A percentile compares a stretch with the other conserved stretches of the same genome.
These are phyloP conservation scores for Picochlorum sp. DNA, from an alignment of 139 green algal genomes.

Conservation along the genomic window DNA sequence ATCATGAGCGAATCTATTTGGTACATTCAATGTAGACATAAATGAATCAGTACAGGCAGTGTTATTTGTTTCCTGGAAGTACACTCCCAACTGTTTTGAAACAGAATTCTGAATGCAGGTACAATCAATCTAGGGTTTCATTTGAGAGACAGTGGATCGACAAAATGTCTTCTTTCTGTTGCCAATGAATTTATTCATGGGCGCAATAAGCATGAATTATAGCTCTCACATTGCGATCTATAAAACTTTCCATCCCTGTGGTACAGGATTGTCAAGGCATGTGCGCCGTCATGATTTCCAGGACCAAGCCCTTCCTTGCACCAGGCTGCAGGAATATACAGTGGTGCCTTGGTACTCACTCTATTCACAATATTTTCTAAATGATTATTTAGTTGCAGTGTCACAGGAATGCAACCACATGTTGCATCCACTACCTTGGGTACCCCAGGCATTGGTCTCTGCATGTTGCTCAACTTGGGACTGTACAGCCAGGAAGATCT, in stretches of 20 bases:
- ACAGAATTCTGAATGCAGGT: no score
- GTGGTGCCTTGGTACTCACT: background rate
- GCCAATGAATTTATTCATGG: background rate
- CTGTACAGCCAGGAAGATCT: conserved; percentile 3
- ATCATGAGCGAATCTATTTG: no score
- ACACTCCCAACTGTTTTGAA: no score
- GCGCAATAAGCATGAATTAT: background rate
- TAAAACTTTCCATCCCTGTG: background rate
- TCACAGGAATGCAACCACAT: background rate
- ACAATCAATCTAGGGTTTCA: no score
- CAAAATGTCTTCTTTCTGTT: no score
- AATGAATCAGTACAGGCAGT: no score
- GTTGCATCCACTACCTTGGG: background rate
- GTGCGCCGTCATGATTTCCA: background rate
- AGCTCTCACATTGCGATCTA: background rate
- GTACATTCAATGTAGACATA: no score
- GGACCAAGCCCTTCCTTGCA: background rate
- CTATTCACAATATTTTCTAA: background rate
- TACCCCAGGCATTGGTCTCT: background rate
- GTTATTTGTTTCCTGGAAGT: no score
- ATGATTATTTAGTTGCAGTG: background rate
- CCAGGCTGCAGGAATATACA: background rate
- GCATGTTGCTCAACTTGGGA: background rate
- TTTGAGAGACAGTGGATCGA: no score
- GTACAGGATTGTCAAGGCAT: background rate